Percentiles rank a stretch among this genome's conserved stretches.
Conservation (phyloP, 371 early-diverging fungal genomes). For the Batrachochytrium dendrobatidis region DNA sequence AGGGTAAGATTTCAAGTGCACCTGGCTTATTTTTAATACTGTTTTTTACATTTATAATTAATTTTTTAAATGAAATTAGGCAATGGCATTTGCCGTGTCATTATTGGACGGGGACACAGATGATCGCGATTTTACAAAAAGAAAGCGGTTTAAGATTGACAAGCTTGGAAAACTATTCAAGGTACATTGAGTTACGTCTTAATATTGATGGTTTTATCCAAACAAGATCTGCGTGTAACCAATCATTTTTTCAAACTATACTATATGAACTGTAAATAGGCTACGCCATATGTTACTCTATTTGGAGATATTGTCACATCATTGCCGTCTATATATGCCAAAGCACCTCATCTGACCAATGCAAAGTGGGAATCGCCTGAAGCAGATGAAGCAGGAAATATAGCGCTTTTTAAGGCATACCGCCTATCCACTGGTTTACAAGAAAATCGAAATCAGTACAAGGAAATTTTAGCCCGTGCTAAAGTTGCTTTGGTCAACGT, state of each 20-base stretch:
- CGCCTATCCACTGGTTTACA: slow-evolving; percentile 14
- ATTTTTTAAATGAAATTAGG: slow-evolving; percentile 15
- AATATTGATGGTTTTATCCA: background rate
- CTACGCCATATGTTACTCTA: slow-evolving; percentile 36
- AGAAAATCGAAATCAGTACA: slow-evolving; percentile 10
- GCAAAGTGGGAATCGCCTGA: slow-evolving; percentile 22
- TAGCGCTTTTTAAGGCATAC: slow-evolving; percentile 9
- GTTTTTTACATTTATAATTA: background rate
- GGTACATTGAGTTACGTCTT: slow-evolving; percentile 12
- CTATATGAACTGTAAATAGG: slow-evolving; percentile 8
- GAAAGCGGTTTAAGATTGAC: slow-evolving; percentile 37
- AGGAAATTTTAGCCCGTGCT: slow-evolving; percentile 14
- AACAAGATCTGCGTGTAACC: background rate
- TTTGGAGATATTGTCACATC: slow-evolving; percentile 38
- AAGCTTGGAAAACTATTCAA: slow-evolving; percentile 34
- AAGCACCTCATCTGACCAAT: slow-evolving; percentile 25
- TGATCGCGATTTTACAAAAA: slow-evolving; percentile 29
- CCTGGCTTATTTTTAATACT: background rate
- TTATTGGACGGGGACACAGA: slow-evolving; percentile 36
- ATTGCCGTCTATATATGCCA: slow-evolving; percentile 24
- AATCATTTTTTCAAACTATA: background rate
- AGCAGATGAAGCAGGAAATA: slow-evolving; percentile 11
- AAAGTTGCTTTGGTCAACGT: background rate
- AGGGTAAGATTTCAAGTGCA: slow-evolving; percentile 13
- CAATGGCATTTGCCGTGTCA: slow-evolving; percentile 33